These are phyloP conservation scores for Furcasterigmium furcatum DNA, from an alignment of 2,329 filamentous ascomycete species.

Conservation along the genomic window DNA sequence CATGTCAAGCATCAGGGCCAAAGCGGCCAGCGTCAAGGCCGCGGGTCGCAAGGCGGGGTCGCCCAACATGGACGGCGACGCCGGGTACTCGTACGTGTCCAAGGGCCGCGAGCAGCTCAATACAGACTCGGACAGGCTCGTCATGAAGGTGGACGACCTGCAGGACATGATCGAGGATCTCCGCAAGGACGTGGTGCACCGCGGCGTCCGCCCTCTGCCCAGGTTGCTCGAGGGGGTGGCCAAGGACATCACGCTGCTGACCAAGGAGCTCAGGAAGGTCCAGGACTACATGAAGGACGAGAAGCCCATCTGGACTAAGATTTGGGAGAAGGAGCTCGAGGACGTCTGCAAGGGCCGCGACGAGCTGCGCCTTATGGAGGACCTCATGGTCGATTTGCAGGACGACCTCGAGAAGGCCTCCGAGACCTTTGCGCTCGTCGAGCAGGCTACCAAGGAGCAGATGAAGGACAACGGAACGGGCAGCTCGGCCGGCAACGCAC, in stretches of 20 bases:
- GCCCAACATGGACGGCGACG: conserved; percentile 70
- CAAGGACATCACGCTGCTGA: conserved; percentile 80
- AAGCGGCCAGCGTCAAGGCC: conserved; percentile 77
- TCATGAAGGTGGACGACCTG: conserved; percentile 91
- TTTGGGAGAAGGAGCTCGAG: conserved; percentile 97
- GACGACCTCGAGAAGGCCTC: conserved; percentile 94
- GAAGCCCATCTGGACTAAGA: conserved; percentile 97
- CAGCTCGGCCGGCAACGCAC: conserved; percentile 45
- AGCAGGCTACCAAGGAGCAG: conserved; percentile 98
- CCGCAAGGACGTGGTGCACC: conserved; percentile 91
- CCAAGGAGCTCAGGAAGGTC: conserved; percentile 88
- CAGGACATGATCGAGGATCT: conserved; percentile 96
- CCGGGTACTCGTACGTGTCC: conserved; percentile 82
- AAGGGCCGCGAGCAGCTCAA: conserved; percentile 83
- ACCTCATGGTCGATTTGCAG: conserved; percentile 85
- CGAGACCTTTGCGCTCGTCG: conserved; percentile 90
- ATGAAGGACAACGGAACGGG: conserved; percentile 68
- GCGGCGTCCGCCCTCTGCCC: conserved; percentile 86
- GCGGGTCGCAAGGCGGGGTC: conserved; percentile 67
- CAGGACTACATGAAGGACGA: conserved; percentile 88
- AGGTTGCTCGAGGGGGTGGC: conserved; percentile 85
- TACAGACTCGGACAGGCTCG: conserved; percentile 83
- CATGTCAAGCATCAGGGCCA: conserved; percentile 78
- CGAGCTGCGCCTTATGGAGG: conserved; percentile 93
- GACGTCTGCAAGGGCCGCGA: conserved; percentile 94